Evolutionary conservation across 805 yeast species (phyloP).

Genomic region (Cyberlindnera mrakii): DNA sequence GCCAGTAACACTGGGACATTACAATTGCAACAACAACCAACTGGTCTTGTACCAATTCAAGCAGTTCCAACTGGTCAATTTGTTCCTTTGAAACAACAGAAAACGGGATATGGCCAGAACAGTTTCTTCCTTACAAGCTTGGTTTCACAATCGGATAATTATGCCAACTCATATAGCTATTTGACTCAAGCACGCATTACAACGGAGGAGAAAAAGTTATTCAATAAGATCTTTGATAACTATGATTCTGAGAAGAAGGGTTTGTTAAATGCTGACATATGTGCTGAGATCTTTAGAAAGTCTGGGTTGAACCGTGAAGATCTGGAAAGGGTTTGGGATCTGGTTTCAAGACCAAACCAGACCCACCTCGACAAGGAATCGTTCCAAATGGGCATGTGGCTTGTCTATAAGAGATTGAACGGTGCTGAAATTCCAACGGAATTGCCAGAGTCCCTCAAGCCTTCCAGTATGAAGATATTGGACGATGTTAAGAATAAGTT

Average conservation of each 20-base stretch:
- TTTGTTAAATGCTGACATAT: constrained; percentile 72
- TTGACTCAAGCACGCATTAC: constrained; percentile 47
- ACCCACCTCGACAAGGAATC: constrained; percentile 89
- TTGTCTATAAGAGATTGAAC: constrained; percentile 83
- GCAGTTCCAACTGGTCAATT: constrained; percentile 4
- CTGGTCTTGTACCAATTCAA: constrained; percentile 34
- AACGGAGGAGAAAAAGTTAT: constrained; percentile 75
- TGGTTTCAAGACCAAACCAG: constrained; percentile 76
- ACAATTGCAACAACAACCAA: constrained; percentile 45
- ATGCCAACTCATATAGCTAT: constrained; percentile 25
- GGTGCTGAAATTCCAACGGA: constrained; percentile 76
- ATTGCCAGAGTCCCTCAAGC: constrained; percentile 85
- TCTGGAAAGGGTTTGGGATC: constrained; percentile 84
- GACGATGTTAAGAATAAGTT: constrained; percentile 62
- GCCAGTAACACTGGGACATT: constrained; percentile 18
- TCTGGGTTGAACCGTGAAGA: constrained; percentile 87
- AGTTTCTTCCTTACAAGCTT: constrained; percentile 39
- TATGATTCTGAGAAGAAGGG: constrained; percentile 79
- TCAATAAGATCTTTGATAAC: constrained; percentile 83
- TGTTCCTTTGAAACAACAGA: constrained; percentile 34
- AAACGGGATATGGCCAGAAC: constrained; percentile 39
- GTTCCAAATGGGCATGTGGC: constrained; percentile 95
- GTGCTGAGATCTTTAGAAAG: constrained; percentile 82
- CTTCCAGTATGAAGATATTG: constrained; percentile 76
- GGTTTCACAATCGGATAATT: constrained; percentile 51